phyloP scores from a whole-genome alignment of 2,329 filamentous ascomycete genomes.

The Periconia sp. region DNA sequence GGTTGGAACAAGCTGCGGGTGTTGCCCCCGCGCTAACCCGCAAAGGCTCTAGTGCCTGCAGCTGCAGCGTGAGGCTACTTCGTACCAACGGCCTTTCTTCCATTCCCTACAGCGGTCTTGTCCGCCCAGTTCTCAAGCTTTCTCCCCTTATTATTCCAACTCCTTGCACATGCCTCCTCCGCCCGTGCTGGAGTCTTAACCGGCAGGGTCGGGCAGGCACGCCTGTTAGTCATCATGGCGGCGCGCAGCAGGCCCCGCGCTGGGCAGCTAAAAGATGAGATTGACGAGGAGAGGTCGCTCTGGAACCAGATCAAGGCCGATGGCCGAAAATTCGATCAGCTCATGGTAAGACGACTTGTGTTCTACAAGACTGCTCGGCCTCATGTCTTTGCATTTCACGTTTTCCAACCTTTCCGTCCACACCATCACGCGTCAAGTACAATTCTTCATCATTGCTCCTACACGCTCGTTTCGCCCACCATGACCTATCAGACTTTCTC shows the following conservation, averaged over 20 bases:
- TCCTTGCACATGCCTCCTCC: constrained; percentile 1
- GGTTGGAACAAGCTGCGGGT: constrained; percentile 16
- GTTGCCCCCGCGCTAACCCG: constrained; percentile 1
- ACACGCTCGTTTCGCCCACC: too few relatives aligned
- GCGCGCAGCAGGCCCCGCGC: constrained; percentile 52
- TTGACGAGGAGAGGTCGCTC: constrained; percentile 57
- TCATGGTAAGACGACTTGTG: constrained; percentile 49
- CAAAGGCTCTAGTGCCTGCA: background rate
- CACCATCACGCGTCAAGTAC: too few relatives aligned
- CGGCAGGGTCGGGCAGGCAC: constrained; percentile 5
- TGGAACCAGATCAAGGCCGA: constrained; percentile 57
- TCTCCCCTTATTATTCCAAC: background rate
- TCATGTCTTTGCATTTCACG: too few relatives aligned
- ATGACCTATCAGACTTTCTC: too few relatives aligned
- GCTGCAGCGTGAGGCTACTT: background rate
- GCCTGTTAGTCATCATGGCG: constrained; percentile 45
- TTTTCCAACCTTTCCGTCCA: too few relatives aligned
- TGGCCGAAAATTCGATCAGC: constrained; percentile 52
- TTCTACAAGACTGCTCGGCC: too few relatives aligned
- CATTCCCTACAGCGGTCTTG: background rate
- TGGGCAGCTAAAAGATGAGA: constrained; percentile 55
- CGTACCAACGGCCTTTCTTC: background rate
- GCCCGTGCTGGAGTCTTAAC: background rate
- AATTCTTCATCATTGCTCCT: too few relatives aligned
- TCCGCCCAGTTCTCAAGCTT: too few relatives aligned